Conservation (phyloP, 345 rosid species). For the Moringa oleifera region DNA sequence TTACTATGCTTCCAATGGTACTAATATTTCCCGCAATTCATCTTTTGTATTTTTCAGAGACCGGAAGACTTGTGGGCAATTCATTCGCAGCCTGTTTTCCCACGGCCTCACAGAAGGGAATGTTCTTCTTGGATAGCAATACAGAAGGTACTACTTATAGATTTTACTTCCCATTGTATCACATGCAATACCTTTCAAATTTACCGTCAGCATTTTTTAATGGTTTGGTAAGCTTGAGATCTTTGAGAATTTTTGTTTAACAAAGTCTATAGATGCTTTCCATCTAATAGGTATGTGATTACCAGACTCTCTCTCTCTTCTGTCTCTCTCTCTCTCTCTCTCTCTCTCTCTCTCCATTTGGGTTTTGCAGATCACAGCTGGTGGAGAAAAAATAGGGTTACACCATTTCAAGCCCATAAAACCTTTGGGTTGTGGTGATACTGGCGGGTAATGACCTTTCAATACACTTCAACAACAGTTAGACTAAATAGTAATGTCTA, state of each 20-base stretch:
- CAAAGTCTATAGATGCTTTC: neutral
- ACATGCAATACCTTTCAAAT: neutral
- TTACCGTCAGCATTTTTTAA: too few relatives aligned
- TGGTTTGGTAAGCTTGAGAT: neutral
- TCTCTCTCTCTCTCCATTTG: constrained; percentile 10
- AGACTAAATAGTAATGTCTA: too few relatives aligned
- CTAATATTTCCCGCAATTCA: neutral
- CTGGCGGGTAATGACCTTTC: constrained; percentile 67
- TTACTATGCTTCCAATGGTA: neutral
- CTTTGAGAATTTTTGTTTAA: neutral
- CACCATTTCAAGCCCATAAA: constrained; percentile 89
- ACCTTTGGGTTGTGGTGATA: constrained; percentile 96
- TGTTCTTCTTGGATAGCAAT: constrained; percentile 78
- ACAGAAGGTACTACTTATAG: constrained; percentile 48
- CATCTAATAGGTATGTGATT: too few relatives aligned
- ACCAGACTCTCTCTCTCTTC: neutral
- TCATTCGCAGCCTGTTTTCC: constrained; percentile 70
- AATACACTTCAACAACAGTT: neutral
- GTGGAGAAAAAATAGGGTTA: constrained; percentile 66
- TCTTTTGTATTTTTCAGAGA: constrained; percentile 46
- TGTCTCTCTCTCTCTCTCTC: constrained; percentile 1
- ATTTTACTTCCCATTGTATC: neutral
- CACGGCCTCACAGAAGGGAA: constrained; percentile 76
- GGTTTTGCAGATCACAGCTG: constrained; percentile 54
- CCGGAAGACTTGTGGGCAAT: constrained; percentile 94